Evolutionary conservation across 768 basidiomycete genomes (phyloP).

Genomic region (Xerocomus spinulosus): DNA sequence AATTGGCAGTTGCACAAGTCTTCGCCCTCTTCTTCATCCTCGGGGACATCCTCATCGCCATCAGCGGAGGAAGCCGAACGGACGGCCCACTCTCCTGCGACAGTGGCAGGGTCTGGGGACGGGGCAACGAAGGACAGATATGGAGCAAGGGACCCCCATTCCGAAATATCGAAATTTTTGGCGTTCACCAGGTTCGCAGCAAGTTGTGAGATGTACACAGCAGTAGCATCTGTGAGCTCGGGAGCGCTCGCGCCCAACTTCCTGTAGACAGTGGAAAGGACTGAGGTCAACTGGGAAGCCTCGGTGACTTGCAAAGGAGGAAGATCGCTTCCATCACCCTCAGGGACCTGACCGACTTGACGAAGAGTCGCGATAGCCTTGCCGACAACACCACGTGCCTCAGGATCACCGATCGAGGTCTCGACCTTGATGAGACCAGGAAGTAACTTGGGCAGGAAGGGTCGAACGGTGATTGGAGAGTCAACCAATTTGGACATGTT

Average conservation of each 20-base stretch:
- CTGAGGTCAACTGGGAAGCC: conserved; percentile 55
- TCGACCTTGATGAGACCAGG: conserved; percentile 96
- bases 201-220: conserved; percentile 70
- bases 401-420: conserved; percentile 92
- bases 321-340: conserved; percentile 83
- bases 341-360: conserved; percentile 88
- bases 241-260: conserved; percentile 63
- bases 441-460: conserved; percentile 93
- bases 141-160: conserved; percentile 81
- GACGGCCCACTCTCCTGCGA: conserved; percentile 84
- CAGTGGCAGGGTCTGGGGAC: conserved; percentile 58
- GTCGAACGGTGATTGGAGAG: conserved; percentile 90
- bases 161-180: conserved; percentile 87
- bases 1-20: conserved; percentile 99
- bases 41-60: conserved; percentile 61
- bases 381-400: conserved; percentile 89
- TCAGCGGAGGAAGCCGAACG: conserved; percentile 77
- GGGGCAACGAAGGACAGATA: conserved; percentile 67
- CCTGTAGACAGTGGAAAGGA: conserved; percentile 78
- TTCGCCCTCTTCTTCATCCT: conserved; percentile 97
- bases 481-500: conserved; percentile 99
- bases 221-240: conserved; percentile 52
- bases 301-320: conserved; percentile 80
- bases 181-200: conserved; percentile 83
- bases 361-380: conserved; percentile 95